Evolutionary conservation across 768 basidiomycete genomes (phyloP), one percentile per base, ranked within the genome.

Genomic region (Trametes cubensis): DNA sequence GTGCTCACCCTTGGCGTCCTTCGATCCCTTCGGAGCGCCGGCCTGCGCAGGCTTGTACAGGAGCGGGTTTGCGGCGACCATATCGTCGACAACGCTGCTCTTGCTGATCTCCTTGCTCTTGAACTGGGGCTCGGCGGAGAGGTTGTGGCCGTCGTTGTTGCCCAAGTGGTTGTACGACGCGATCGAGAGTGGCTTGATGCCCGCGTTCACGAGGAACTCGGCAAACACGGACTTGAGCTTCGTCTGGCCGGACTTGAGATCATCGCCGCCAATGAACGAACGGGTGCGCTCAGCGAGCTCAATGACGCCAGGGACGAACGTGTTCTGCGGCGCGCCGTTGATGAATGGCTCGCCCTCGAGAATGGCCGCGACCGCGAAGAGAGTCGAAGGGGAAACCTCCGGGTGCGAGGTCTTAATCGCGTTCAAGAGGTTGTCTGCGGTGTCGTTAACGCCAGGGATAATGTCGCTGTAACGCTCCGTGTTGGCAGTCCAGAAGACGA

Each of bases 401-500:
- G 83, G 80, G 80, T 98, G 95, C 14, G 93, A 95, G 4, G 72
- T 63, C 75, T 89, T 84, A 79, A 99, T 92, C 13, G 95, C 80
- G 42, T 79, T 77, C 67, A 99, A 86, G 55, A 99, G 76, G 73
- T 89, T 90, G 68, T 90, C 90, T 1, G 94, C 89, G 15, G 94
- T 95, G 73, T 99, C 95, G 76, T 98, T 98, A 61, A 98, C 85
- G 45, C 96, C 97, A 14, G 90, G 83, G 73, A 98, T 88, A 75
- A 99, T 87, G 65, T 94, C 94, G 68, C 90, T 88, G 85, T 95
- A 99, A 60, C 96, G 90, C 81, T 98, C 97, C 18, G 96, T 99
- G 80, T 99, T 98, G 68, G 93, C 95, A 15, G 96, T 98, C 96
- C 96, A 98, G 81, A 98, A 95, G 64, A 98, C 89, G 69, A 99